These are phyloP conservation scores for Paraphaeosphaeria sporulosa DNA, from an alignment of 2,329 filamentous ascomycete species.

Conservation along the genomic window DNA sequence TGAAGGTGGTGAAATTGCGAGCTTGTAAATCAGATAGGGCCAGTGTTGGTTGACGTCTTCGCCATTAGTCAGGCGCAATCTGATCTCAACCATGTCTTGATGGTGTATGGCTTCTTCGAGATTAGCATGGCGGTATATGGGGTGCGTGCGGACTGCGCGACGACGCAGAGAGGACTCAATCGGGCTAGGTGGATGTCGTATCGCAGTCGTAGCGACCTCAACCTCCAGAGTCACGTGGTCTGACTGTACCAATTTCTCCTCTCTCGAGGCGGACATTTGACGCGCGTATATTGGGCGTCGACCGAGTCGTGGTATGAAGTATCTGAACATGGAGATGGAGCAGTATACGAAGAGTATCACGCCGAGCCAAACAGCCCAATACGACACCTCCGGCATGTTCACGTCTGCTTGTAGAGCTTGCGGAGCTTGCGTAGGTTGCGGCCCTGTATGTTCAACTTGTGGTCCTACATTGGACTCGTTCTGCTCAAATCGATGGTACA, in stretches of 20 bases:
- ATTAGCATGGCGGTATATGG: slow-evolving; percentile 22
- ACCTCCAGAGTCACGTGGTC: neutral
- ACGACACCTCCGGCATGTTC: neutral
- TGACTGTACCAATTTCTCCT: neutral
- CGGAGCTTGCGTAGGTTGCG: too few relatives aligned
- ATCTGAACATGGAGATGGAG: slow-evolving; percentile 17
- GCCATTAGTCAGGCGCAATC: slow-evolving; percentile 23
- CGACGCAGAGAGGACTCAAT: slow-evolving; percentile 14
- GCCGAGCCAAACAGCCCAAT: slow-evolving; percentile 8
- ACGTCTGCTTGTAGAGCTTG: neutral
- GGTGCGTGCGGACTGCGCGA: slow-evolving; percentile 22
- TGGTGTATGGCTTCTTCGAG: slow-evolving; percentile 23
- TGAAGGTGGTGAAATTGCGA: slow-evolving; percentile 21
- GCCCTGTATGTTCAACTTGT: neutral
- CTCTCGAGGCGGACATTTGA: too few relatives aligned
- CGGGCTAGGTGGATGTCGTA: slow-evolving; percentile 17
- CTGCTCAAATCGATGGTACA: neutral
- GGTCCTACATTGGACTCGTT: slow-evolving; percentile 11
- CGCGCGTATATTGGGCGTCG: neutral
- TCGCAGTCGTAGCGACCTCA: slow-evolving; percentile 1
- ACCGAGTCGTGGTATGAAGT: neutral
- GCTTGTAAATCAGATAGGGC: slow-evolving; percentile 28
- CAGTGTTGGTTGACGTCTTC: slow-evolving; percentile 27
- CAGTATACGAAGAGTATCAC: slow-evolving; percentile 13
- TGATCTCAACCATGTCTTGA: slow-evolving; percentile 24